Evolutionary conservation across 495 filamentous ascomycete genomes (phyloP), one percentile per base, ranked within the genome.

Genomic region (Parathielavia appendiculata): DNA sequence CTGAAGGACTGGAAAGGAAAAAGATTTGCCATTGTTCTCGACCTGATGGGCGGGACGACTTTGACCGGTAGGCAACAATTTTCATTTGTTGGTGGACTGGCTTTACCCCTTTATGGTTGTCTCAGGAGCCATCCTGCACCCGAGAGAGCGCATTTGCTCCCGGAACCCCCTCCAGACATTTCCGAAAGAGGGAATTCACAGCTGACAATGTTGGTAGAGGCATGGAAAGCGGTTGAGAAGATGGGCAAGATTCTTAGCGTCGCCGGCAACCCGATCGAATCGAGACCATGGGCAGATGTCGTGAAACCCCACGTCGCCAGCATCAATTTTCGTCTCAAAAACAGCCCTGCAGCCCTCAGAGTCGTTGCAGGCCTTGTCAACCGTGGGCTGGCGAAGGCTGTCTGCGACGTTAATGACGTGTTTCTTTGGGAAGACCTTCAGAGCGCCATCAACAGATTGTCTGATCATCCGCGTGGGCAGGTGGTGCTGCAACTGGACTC

Each of bases 1-100:
- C 16, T 81, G 32, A 61, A 54, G 38, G 61, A 69, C 16, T 81
- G 77, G 78, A 50, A 32, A 16, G 62, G 59, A 32, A 67, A 69
- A 52, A 38, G 13, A 2, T 77, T 80, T 32, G 77, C 81, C 62
- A 49, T 83, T 2, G 75, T 82, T n/a, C 56, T 84, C 58, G 81
- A 85, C 63, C 75, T 70, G 56, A 61, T 81, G 52, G 81, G 81
- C 13, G 65, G 73, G 39, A 60, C 69, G 63, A 66, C 74, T 10
- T 65, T 83, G 19, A 61, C 64, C 35, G 73, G 74, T n/a, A n/a
- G n/a, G n/a, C n/a, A n/a, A n/a, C n/a, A n/a, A n/a, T n/a, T n/a
- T n/a, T n/a, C n/a, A n/a, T n/a, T n/a, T n/a, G n/a, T n/a, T n/a
- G n/a, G n/a, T n/a, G n/a, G n/a, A n/a, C n/a, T n/a, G n/a, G n/a